Base-by-base conservation (phyloP, 2,329 filamentous ascomycete genomes). In the Claviceps maximensis region DNA sequence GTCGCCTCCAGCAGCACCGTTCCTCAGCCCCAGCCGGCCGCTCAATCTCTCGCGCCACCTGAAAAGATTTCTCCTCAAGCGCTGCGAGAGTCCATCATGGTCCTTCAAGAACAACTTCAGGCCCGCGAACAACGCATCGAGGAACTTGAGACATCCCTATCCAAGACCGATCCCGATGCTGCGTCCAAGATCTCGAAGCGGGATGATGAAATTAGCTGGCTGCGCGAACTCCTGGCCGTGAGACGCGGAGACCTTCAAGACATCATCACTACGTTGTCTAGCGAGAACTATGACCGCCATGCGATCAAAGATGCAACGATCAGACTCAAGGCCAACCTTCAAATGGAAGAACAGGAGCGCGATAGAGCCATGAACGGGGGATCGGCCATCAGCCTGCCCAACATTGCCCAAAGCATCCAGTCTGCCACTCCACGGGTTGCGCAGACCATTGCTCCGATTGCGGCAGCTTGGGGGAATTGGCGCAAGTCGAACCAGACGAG, bases 401-500 rank as follows among this genome's bases (percentile, higher is more conserved):
- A 86, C 42, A 79, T 95, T 44, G 85, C 88, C 1, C 84, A 85
- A 47, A 80, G 87, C 33, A 83, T 90, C 47, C 82, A 90, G 57
- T 84, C 87, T 12, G 82, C 84, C 5, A 86, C 88, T 2, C 91
- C 90, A 4, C 83, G 89, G 33, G 85, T 95, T 17, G 88, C 87
- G 6, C 84, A 95, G 64, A 86, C 85, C 4, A 84, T 95, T 25
- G 88, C 80, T 1, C 81, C 80, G 25, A 67, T 84, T 40, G 79
- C 89, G n/a, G 89, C 89, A n/a, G 91, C 89, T n/a, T 95, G 90
- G 81, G 90, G 89, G 47, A 95, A 85, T 67, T 96, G 91, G 91
- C 84, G 90, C 51, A 91, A 86, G 65, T 80, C 78, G 17, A 77
- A 75, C 60, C 78, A 80, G 53, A 70, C 70, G 6, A 69, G 71